Conservation (phyloP, 2,329 filamentous ascomycete species). For the Xylariomycetidae sp. region DNA sequence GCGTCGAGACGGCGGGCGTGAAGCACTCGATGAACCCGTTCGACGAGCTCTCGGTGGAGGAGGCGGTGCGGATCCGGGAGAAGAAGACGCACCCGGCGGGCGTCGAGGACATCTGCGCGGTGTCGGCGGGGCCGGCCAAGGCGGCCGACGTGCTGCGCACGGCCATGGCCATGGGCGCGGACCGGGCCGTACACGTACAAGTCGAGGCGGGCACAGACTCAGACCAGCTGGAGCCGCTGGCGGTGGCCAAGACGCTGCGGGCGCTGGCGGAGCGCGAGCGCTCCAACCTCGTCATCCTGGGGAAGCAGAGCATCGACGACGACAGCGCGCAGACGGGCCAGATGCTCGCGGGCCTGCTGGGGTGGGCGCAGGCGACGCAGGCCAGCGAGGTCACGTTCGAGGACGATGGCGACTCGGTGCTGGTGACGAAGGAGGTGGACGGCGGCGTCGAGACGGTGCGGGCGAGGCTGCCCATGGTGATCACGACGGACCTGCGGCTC, state of each 20-base stretch:
- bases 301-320: conserved; percentile 98
- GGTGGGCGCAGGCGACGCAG: conserved; percentile 93
- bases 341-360: conserved; percentile 90
- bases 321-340: conserved; percentile 94
- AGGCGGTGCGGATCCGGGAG: conserved; percentile 91
- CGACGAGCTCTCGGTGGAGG: conserved; percentile 96
- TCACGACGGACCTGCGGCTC: conserved; percentile 89
- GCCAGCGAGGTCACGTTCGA: conserved; percentile 78
- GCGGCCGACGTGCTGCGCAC: conserved; percentile 84
- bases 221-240: conserved; percentile 85
- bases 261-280: conserved; percentile 78
- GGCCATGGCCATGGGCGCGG: conserved; percentile 97
- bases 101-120: conserved; percentile 87
- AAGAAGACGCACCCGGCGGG: conserved; percentile 66
- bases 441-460: conserved; percentile 87
- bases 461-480: conserved; percentile 82
- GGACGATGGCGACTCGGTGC: conserved; percentile 58
- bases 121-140: conserved; percentile 86
- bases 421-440: conserved; percentile 88
- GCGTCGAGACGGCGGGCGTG: conserved; percentile 84
- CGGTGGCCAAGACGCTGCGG: conserved; percentile 85
- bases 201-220: conserved; percentile 66
- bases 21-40: conserved; percentile 99
- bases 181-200: conserved; percentile 86
- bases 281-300: conserved; percentile 86